Evolutionary conservation across 352 stramenopile genomes (phyloP).

Genomic region (Aphanomyces astaci): DNA sequence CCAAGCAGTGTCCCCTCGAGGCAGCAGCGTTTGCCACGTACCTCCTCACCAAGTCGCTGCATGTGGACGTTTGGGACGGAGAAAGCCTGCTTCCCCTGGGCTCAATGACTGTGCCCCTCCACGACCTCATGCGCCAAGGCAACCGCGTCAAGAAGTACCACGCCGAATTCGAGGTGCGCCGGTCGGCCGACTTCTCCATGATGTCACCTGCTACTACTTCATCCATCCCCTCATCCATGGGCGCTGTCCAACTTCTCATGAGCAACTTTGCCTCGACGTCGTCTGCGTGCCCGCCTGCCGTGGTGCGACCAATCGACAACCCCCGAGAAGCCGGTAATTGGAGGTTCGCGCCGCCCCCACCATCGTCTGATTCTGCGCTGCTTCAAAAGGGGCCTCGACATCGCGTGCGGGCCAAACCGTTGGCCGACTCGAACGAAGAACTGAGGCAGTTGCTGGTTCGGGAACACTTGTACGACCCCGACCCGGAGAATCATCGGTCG

Average conservation of each 20-base stretch:
- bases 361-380: neutral
- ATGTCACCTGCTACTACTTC: conserved; percentile 15
- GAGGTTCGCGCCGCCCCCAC: conserved; percentile 12
- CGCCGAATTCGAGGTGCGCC: conserved; percentile 53
- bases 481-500: neutral
- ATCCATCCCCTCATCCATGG: conserved; percentile 24
- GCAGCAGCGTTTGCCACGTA: conserved; percentile 78
- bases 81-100: conserved; percentile 87
- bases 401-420: conserved; percentile 56
- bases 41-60: conserved; percentile 70
- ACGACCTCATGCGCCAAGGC: conserved; percentile 86
- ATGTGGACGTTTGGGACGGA: conserved; percentile 91
- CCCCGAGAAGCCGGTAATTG: conserved; percentile 21
- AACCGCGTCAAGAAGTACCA: conserved; percentile 85
- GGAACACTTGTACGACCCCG: conserved; percentile 50
- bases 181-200: conserved; percentile 16
- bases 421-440: conserved; percentile 69
- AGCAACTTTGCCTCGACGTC: conserved; percentile 67
- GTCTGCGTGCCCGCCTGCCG: neutral
- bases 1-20: conserved; percentile 47
- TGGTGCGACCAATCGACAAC: conserved; percentile 3
- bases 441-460: conserved; percentile 49
- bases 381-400: conserved; percentile 33
- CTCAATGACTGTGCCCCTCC: conserved; percentile 72
- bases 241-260: conserved; percentile 79